phyloP scores from a whole-genome alignment of 2,329 filamentous ascomycete species.

The Arthrobotrys musiformis region DNA sequence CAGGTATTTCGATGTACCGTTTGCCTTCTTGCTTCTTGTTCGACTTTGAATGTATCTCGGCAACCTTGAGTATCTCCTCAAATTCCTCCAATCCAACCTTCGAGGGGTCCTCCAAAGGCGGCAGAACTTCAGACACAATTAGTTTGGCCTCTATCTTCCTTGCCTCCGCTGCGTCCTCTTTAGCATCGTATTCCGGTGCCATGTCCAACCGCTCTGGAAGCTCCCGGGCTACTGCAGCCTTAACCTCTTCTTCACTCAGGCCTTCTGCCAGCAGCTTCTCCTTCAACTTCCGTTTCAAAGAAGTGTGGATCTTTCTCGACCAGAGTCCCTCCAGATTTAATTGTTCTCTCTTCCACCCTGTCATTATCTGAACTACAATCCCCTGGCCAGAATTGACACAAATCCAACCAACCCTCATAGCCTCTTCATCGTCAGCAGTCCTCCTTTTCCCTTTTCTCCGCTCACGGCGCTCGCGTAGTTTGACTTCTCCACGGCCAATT shows the following conservation, averaged over 20 bases:
- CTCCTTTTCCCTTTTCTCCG: conserved; percentile 83
- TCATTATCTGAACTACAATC: conserved; percentile 78
- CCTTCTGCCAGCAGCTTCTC: conserved; percentile 30
- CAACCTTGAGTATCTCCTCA: conserved; percentile 3
- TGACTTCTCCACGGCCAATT: conserved; percentile 88
- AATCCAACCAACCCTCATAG: conserved; percentile 93
- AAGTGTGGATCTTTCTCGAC: conserved; percentile 64
- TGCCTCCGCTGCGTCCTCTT: conserved; percentile 21
- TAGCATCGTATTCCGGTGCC: conserved; percentile 27
- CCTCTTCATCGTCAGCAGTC: conserved; percentile 75
- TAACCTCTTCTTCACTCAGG: conserved; percentile 25
- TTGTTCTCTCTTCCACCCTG: conserved; percentile 75
- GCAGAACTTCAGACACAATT: conserved; percentile 14
- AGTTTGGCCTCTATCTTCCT: conserved; percentile 14
- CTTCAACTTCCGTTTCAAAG: conserved; percentile 61
- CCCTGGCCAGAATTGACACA: conserved; percentile 83
- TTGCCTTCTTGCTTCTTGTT: conserved; percentile 37
- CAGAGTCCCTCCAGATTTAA: conserved; percentile 75
- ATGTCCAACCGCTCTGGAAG: conserved; percentile 27
- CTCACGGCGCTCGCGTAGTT: conserved; percentile 83
- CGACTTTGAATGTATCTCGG: conserved; percentile 48
- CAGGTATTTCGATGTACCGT: conserved; percentile 49
- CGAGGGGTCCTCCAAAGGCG: conserved; percentile 46
- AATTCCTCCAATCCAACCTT: conserved; percentile 50
- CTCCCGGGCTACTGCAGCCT: conserved; percentile 9